Evolutionary conservation across 108 stramenopile genomes (phyloP).

Genomic region (Thalassiosira profunda): DNA sequence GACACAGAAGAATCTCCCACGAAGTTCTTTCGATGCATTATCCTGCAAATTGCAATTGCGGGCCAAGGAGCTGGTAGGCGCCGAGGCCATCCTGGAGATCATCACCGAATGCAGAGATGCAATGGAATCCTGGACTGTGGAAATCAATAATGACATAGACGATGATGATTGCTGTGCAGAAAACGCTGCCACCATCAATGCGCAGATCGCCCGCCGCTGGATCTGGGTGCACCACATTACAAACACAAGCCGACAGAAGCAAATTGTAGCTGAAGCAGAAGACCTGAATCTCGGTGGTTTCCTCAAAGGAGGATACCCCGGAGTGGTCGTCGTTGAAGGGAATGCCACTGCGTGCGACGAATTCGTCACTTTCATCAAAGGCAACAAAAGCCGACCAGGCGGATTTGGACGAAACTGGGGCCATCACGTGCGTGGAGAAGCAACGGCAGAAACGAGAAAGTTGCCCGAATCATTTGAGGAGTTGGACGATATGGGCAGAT

Average conservation of each 20-base stretch:
- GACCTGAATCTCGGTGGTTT: slow-evolving; percentile 42
- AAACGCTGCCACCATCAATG: not conserved
- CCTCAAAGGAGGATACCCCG: slow-evolving; percentile 63
- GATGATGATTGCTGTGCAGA: not conserved
- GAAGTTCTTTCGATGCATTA: slow-evolving; percentile 34
- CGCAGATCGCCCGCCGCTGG: slow-evolving; percentile 39
- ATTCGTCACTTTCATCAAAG: slow-evolving; percentile 63
- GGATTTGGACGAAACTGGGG: slow-evolving; percentile 73
- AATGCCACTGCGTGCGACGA: slow-evolving; percentile 29
- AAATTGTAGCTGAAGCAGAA: slow-evolving; percentile 49
- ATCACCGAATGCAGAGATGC: slow-evolving; percentile 43
- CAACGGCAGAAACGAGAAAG: not conserved
- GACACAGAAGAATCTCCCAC: slow-evolving; percentile 8
- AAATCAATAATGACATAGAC: not conserved
- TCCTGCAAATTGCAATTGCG: slow-evolving; percentile 15
- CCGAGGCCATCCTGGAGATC: slow-evolving; percentile 55
- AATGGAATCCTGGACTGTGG: not conserved
- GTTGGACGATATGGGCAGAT: slow-evolving; percentile 50
- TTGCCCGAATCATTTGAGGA: slow-evolving; percentile 39
- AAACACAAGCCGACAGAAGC: slow-evolving; percentile 31
- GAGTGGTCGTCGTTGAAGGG: slow-evolving; percentile 61
- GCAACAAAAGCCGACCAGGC: slow-evolving; percentile 59
- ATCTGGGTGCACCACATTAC: slow-evolving; percentile 73
- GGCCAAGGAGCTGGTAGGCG: slow-evolving; percentile 34
- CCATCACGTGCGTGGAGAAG: slow-evolving; percentile 63